These are phyloP conservation scores for Exutisphaerella laricina DNA, from an alignment of 2,329 filamentous ascomycete species.

Conservation along the genomic window DNA sequence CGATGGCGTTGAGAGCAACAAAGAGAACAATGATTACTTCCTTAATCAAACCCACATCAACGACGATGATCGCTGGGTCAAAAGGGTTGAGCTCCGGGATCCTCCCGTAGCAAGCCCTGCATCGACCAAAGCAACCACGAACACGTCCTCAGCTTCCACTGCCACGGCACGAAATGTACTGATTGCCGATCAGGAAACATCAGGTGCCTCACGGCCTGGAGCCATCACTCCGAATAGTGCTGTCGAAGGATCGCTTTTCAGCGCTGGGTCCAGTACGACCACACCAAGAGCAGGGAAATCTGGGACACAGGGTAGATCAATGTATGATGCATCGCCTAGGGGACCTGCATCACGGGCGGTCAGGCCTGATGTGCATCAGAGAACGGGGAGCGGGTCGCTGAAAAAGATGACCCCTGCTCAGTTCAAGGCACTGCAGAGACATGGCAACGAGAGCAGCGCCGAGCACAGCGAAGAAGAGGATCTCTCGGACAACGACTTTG, in stretches of 20 bases:
- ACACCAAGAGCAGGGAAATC: constrained; percentile 23
- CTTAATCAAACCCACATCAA: constrained; percentile 25
- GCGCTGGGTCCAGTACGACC: constrained; percentile 23
- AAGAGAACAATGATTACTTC: constrained; percentile 19
- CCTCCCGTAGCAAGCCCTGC: constrained; percentile 6
- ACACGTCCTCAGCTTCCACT: neutral
- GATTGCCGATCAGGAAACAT: constrained; percentile 8
- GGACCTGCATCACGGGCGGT: constrained; percentile 31
- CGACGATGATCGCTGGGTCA: constrained; percentile 26
- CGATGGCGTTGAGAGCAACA: constrained; percentile 8
- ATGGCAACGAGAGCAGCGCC: constrained; percentile 45
- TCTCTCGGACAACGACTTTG: constrained; percentile 54
- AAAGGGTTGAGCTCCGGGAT: constrained; percentile 22
- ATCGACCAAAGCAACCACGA: constrained; percentile 7
- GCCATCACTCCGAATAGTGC: constrained; percentile 25
- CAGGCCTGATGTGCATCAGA: constrained; percentile 21
- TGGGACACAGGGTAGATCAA: constrained; percentile 17
- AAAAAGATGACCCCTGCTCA: constrained; percentile 89
- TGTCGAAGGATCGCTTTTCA: constrained; percentile 14
- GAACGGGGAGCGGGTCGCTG: constrained; percentile 21
- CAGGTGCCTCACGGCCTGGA: constrained; percentile 15
- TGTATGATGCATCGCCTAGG: constrained; percentile 32
- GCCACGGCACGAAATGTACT: neutral
- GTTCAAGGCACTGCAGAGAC: constrained; percentile 71
- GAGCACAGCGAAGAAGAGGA: constrained; percentile 40